phyloP scores from a whole-genome alignment of 2,329 filamentous ascomycete genomes.

The Cladophialophora immunda region DNA sequence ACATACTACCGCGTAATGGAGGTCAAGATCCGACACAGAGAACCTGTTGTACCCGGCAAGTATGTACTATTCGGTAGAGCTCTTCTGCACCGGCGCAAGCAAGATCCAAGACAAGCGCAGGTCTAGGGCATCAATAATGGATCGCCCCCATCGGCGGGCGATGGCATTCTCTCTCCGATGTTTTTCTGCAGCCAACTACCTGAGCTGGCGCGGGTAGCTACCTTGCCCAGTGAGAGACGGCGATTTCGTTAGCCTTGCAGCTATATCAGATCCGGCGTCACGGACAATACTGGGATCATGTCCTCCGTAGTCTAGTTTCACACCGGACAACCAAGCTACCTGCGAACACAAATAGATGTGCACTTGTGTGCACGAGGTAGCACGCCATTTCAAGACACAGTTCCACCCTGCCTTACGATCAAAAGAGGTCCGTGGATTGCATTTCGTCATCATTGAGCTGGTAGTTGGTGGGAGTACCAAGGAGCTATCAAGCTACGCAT shows the following conservation, averaged over 20 bases:
- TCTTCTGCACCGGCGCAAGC: neutral
- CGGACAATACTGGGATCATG: constrained; percentile 3
- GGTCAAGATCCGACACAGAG: neutral
- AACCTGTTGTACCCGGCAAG: neutral
- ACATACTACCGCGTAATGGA: neutral
- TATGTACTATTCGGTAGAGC: neutral
- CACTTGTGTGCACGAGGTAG: neutral
- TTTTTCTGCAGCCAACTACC: neutral
- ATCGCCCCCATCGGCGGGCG: neutral
- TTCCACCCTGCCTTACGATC: neutral
- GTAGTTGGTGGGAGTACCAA: neutral
- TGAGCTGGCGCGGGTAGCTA: neutral
- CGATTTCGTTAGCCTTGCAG: constrained; percentile 19
- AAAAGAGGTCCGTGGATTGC: neutral
- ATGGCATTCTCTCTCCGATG: constrained; percentile 1
- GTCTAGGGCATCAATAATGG: neutral
- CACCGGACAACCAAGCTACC: constrained; percentile 1
- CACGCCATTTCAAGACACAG: constrained; percentile 16
- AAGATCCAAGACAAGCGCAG: constrained; percentile 4
- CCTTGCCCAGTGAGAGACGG: neutral
- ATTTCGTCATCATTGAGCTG: constrained; percentile 7
- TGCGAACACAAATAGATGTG: constrained; percentile 10
- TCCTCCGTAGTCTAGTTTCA: constrained; percentile 20
- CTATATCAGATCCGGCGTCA: constrained; percentile 18
- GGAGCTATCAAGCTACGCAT: neutral